Conservation (phyloP, 2,329 filamentous ascomycete species). For the Ceratocystiopsis minuta region DNA sequence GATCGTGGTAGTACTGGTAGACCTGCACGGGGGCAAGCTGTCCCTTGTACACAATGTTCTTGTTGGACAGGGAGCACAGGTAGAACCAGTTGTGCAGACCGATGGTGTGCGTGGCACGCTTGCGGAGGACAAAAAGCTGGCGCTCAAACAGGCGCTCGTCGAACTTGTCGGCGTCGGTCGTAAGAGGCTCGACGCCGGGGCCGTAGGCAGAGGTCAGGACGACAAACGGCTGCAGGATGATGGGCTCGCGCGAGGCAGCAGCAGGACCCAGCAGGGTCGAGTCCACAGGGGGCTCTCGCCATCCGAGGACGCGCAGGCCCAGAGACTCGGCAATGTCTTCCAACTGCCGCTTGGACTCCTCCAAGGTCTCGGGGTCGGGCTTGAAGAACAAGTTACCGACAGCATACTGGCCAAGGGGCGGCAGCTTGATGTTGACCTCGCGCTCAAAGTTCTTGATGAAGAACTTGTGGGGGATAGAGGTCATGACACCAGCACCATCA, state of each 20-base stretch:
- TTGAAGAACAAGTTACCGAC: constrained; percentile 98
- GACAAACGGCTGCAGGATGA: constrained; percentile 89
- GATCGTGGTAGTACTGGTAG: constrained; percentile 94
- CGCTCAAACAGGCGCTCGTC: constrained; percentile 77
- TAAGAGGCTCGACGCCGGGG: constrained; percentile 57
- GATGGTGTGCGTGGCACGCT: constrained; percentile 86
- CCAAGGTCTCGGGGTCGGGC: constrained; percentile 75
- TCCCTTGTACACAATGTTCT: constrained; percentile 98
- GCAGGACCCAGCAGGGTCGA: constrained; percentile 84
- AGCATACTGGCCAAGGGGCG: constrained; percentile 81
- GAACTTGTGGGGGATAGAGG: constrained; percentile 94
- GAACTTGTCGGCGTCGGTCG: constrained; percentile 61
- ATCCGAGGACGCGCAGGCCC: constrained; percentile 80
- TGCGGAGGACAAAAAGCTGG: constrained; percentile 85
- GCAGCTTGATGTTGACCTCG: constrained; percentile 74
- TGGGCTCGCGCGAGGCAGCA: constrained; percentile 82
- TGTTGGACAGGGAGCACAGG: constrained; percentile 87
- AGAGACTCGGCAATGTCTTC: constrained; percentile 82
- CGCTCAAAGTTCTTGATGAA: constrained; percentile 96
- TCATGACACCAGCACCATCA: constrained; percentile 98
- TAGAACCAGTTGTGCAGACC: constrained; percentile 98
- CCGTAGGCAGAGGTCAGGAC: constrained; percentile 77
- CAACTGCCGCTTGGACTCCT: constrained; percentile 81
- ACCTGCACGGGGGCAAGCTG: constrained; percentile 89
- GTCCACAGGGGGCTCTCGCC: constrained; percentile 89